Evolutionary conservation across 2,329 filamentous ascomycete genomes (phyloP).

Genomic region (Neofusicoccum parvum): DNA sequence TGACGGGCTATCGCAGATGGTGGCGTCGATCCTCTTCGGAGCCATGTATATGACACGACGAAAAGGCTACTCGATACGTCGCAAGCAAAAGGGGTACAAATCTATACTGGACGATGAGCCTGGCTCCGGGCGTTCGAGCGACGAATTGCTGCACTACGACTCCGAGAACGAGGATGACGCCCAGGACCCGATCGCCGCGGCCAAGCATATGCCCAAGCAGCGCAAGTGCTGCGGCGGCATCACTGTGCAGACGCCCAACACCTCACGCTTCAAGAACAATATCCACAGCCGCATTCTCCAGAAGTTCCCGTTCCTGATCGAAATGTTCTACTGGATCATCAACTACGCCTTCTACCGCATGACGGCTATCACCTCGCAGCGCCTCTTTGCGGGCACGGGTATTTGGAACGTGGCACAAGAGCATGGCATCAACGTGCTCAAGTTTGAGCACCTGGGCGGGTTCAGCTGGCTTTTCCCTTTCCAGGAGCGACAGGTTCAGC

Average conservation of each 20-base stretch:
- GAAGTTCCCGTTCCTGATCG: constrained; percentile 69
- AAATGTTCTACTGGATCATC: constrained; percentile 75
- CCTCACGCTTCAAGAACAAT: constrained; percentile 62
- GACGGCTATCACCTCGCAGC: constrained; percentile 56
- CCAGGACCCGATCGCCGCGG: constrained; percentile 35
- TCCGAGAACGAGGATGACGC: constrained; percentile 40
- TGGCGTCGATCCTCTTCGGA: constrained; percentile 52
- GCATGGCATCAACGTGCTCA: constrained; percentile 58
- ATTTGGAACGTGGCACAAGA: constrained; percentile 60
- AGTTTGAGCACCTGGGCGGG: constrained; percentile 55
- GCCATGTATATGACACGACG: constrained; percentile 53
- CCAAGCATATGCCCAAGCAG: constrained; percentile 51
- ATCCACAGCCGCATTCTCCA: constrained; percentile 65
- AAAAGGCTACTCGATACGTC: constrained; percentile 47
- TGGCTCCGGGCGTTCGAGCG: constrained; percentile 40
- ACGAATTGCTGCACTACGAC: constrained; percentile 42
- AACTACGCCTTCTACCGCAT: constrained; percentile 66
- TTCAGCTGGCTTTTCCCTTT: constrained; percentile 57
- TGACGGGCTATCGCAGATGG: constrained; percentile 42
- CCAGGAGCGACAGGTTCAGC: constrained; percentile 55
- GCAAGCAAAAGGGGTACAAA: constrained; percentile 27
- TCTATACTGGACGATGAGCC: constrained; percentile 37
- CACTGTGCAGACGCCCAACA: constrained; percentile 58
- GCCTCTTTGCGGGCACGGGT: constrained; percentile 54
- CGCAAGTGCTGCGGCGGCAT: constrained; percentile 57